Conservation (phyloP, 352 stramenopile genomes). For the Pythium oligandrum region DNA sequence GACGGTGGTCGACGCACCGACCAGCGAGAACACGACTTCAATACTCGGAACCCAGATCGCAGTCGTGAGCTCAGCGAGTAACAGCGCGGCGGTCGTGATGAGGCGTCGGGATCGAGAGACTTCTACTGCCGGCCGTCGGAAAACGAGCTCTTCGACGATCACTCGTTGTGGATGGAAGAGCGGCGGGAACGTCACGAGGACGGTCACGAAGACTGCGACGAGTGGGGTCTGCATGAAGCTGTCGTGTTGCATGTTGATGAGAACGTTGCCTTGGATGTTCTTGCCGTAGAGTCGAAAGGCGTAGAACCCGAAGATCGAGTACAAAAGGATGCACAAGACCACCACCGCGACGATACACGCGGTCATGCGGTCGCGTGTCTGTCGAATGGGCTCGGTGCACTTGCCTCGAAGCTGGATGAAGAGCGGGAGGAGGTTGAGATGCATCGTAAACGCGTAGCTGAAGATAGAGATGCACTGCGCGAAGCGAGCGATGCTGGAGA, state of each 20-base stretch:
- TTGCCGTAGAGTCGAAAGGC: constrained; percentile 18
- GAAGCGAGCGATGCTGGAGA: constrained; percentile 6
- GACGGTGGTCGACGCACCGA: constrained; percentile 19
- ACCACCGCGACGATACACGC: constrained; percentile 11
- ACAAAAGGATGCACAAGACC: constrained; percentile 16
- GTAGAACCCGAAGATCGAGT: constrained; percentile 17
- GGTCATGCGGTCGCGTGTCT: constrained; percentile 6
- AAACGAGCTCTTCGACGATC: constrained; percentile 14
- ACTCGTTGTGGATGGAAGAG: constrained; percentile 24
- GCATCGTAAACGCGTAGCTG: constrained; percentile 32
- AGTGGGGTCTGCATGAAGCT: constrained; percentile 21
- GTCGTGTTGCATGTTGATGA: constrained; percentile 25
- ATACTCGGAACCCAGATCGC: constrained; percentile 23
- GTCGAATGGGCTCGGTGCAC: constrained; percentile 3
- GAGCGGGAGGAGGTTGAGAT: constrained; percentile 29
- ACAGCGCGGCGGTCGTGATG: constrained; percentile 6
- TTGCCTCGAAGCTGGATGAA: constrained; percentile 18
- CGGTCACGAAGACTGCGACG: constrained; percentile 20
- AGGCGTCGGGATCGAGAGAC: constrained; percentile 1
- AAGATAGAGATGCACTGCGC: constrained; percentile 25
- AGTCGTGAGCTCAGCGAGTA: constrained; percentile 11
- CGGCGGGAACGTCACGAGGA: constrained; percentile 28
- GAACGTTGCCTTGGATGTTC: constrained; percentile 20
- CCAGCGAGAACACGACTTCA: constrained; percentile 11
- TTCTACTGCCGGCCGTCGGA: neutral